phyloP scores from a whole-genome alignment of 2,329 filamentous ascomycete species.

The Exophiala phaeomuriformis region DNA sequence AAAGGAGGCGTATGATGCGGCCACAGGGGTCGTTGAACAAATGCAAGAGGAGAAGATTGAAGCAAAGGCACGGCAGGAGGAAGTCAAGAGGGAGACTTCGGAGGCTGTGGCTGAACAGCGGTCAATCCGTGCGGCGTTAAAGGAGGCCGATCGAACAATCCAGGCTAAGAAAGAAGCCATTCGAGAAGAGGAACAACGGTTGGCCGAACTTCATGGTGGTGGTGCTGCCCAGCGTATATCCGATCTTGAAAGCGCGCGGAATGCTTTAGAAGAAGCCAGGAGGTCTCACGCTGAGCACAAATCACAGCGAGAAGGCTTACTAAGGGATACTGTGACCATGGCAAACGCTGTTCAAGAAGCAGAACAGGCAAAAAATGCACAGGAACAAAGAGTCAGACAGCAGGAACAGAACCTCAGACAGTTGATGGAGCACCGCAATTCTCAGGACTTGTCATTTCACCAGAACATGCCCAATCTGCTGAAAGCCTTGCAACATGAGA shows the following conservation, averaged over 20 bases:
- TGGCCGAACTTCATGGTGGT: constrained; percentile 64
- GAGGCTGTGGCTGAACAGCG: constrained; percentile 58
- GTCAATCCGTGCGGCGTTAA: constrained; percentile 44
- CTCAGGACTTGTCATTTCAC: constrained; percentile 59
- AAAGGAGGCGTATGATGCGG: constrained; percentile 38
- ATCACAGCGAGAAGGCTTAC: constrained; percentile 31
- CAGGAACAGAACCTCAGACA: constrained; percentile 46
- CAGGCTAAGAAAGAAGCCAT: constrained; percentile 45
- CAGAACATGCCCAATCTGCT: constrained; percentile 53
- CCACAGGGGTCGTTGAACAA: constrained; percentile 39
- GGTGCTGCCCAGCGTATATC: constrained; percentile 55
- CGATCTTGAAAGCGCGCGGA: constrained; percentile 54
- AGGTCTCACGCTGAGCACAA: constrained; percentile 38
- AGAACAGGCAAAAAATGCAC: constrained; percentile 30
- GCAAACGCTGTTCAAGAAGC: constrained; percentile 14
- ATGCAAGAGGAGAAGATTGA: constrained; percentile 44
- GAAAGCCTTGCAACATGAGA: constrained; percentile 61
- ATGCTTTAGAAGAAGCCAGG: constrained; percentile 42
- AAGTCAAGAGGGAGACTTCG: constrained; percentile 48
- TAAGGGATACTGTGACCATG: constrained; percentile 33
- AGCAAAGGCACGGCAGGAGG: constrained; percentile 47
- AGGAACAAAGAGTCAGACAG: constrained; percentile 49
- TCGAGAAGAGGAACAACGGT: constrained; percentile 44
- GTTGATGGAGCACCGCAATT: constrained; percentile 52
- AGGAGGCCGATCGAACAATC: constrained; percentile 35